A percentile compares a stretch with the other conserved stretches of the same genome.
Evolutionary conservation across 495 filamentous ascomycete species (phyloP).

Genomic region (Apodospora peruviana): DNA sequence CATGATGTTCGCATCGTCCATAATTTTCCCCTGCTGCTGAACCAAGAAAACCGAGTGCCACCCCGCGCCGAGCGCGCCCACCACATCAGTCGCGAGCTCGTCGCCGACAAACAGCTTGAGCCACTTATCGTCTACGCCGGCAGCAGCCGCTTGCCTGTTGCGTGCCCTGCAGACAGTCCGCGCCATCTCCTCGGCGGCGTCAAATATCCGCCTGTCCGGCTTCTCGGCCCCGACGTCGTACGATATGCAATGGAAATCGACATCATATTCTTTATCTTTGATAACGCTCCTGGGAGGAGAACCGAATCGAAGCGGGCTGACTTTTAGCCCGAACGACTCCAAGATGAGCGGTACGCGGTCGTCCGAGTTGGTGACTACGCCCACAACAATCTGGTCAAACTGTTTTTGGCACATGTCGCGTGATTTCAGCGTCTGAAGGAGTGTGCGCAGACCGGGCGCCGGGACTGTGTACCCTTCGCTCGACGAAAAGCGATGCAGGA

Average conservation of each 20-base stretch:
- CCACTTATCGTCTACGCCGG: conserved; percentile 25
- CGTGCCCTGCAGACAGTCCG: not conserved
- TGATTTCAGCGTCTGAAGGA: conserved; percentile 24
- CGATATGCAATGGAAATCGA: conserved; percentile 65
- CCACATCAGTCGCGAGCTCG: conserved; percentile 56
- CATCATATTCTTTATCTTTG: conserved; percentile 27
- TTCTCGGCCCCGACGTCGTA: conserved; percentile 71
- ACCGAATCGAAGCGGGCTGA: conserved; percentile 33
- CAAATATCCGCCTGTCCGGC: conserved; percentile 58
- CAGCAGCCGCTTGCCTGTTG: not conserved
- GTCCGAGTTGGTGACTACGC: conserved; percentile 75
- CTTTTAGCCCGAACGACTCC: conserved; percentile 52
- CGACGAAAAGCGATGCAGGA: conserved; percentile 59
- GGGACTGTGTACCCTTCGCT: conserved; percentile 51
- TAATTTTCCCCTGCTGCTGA: no score
- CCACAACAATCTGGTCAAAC: conserved; percentile 44
- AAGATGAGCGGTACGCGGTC: conserved; percentile 60
- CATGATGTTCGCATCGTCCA: no score
- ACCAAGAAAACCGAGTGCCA: conserved; percentile 59
- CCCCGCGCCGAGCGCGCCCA: conserved; percentile 54
- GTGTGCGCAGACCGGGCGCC: conserved; percentile 43
- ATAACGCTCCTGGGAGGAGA: not conserved
- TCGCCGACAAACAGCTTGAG: conserved; percentile 63
- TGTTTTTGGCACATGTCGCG: not conserved
- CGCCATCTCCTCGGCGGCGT: conserved; percentile 49